Base-by-base conservation (phyloP, 169 alveolate species). In the Plasmodium gonderi region DNA sequence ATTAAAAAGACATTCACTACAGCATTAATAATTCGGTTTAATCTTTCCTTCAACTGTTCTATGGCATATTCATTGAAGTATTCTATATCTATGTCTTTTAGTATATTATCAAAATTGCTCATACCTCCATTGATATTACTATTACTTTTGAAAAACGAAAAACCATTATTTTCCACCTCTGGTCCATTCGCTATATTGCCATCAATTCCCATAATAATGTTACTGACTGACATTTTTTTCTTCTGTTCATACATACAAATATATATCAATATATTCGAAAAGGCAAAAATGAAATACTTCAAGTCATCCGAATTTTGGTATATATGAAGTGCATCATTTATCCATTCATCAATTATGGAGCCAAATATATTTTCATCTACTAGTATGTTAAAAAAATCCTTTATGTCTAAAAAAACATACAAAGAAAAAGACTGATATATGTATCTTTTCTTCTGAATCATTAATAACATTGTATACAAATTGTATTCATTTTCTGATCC, bases 271-370 rank as follows among this genome's bases (percentile, higher is more conserved):
- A 83, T 49, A 64, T 51, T 83, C 5, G 83, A 47, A 72, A 69
- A 83, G 40, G 92, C 76, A 33, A 72, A 83, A 33, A 83, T 72
- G 44, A 83, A 83, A 33, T 74, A 83, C 64, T 83, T 83, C 76
- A 83, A 49, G 64, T 83, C 92, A 60, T 83, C 92, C 44, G 92
- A 83, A 74, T 74, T 83, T 51, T 83, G 92, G 44, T 83, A 83
- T 26, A 83, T 72, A 83, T 83, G 64, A 83, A 83, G 42, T 45
- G 64, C 64, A 38, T 83, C 92, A 83, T 83, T 83, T 83, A 83
- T 6, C 92, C 92, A 83, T 9, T 51, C 92, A 83, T 83, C 92
- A 60, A 83, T 83, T 14, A 83, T 74, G 29, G 76, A 69, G 5
- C 29, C 54, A 33, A 69, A 45, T 45, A 44, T 8, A 31, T 83